These are phyloP conservation scores for Peniophora sp. DNA, from an alignment of 1,284 basidiomycete species.

Conservation along the genomic window DNA sequence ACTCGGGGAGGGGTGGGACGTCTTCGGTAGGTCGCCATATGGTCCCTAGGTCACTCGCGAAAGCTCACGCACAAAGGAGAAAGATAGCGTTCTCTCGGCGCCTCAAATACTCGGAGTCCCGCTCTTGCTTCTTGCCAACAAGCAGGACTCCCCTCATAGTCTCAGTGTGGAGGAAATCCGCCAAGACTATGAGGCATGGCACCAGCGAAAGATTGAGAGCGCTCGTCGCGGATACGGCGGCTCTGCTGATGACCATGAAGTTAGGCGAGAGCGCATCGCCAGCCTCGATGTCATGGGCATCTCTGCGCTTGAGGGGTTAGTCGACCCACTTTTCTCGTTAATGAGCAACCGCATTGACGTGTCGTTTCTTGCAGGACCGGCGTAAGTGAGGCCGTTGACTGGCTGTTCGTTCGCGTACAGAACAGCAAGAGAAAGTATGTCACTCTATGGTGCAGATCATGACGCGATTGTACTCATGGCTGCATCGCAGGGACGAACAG, in stretches of 20 bases:
- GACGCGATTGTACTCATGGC: no score
- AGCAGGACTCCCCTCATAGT: slow-evolving; percentile 77
- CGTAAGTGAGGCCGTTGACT: slow-evolving; percentile 84
- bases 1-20: slow-evolving; percentile 87
- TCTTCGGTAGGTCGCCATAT: slow-evolving; percentile 64
- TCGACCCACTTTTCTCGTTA: slow-evolving; percentile 6
- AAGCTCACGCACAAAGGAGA: slow-evolving; percentile 14
- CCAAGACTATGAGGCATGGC: slow-evolving; percentile 86
- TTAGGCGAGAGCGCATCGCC: slow-evolving; percentile 60
- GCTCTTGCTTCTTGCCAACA: slow-evolving; percentile 84
- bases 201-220: slow-evolving; percentile 65
- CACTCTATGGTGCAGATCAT: no score
- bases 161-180: slow-evolving; percentile 85
- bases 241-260: slow-evolving; percentile 37
- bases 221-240: slow-evolving; percentile 47
- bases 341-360: slow-evolving; percentile 1
- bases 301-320: slow-evolving; percentile 83
- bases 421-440: slow-evolving; percentile 49
- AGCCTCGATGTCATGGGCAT: slow-evolving; percentile 89
- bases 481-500: no score
- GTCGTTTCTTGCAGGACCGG: slow-evolving; percentile 54
- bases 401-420: slow-evolving; percentile 89
- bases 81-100: slow-evolving; percentile 78
- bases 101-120: slow-evolving; percentile 86
- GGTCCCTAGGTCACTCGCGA: not conserved